Evolutionary conservation across 2,329 filamentous ascomycete genomes (phyloP).

Genomic region (Cladosporium velox): DNA sequence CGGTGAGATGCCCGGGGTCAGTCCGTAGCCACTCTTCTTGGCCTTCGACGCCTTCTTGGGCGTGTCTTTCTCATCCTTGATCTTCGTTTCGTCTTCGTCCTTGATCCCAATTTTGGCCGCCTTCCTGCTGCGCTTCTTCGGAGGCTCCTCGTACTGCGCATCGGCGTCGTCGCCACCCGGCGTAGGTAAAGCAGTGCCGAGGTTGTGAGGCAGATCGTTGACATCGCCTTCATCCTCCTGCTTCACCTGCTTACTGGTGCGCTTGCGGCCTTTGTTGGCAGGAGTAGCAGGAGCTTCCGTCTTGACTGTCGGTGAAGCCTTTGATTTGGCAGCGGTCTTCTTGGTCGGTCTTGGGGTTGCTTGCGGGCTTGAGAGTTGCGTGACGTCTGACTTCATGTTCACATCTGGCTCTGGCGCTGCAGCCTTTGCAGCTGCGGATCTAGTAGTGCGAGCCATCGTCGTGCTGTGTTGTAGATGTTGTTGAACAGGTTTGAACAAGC

Average conservation of each 20-base stretch:
- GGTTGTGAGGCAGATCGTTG: conserved; percentile 58
- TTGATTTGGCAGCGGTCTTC: conserved; percentile 26
- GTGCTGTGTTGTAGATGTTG: neutral
- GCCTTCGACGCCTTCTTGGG: conserved; percentile 42
- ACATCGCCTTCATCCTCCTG: conserved; percentile 39
- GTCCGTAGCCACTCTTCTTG: conserved; percentile 46
- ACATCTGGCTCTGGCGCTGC: neutral
- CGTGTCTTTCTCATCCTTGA: conserved; percentile 26
- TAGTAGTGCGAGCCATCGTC: conserved; percentile 33
- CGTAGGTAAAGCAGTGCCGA: conserved; percentile 46
- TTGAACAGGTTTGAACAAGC: neutral
- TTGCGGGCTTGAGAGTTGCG: conserved; percentile 48
- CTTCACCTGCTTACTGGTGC: conserved; percentile 39
- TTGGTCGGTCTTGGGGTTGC: conserved; percentile 40
- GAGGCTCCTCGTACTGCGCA: conserved; percentile 25
- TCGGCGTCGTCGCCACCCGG: conserved; percentile 29
- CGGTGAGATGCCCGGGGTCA: conserved; percentile 57
- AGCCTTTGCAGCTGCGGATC: conserved; percentile 26
- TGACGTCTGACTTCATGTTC: conserved; percentile 29
- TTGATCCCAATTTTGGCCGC: conserved; percentile 22
- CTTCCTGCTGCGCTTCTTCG: conserved; percentile 33
- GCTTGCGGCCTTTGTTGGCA: conserved; percentile 39
- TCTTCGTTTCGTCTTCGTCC: conserved; percentile 22
- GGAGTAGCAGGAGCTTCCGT: conserved; percentile 25
- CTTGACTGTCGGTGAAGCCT: conserved; percentile 26